Base-by-base conservation (phyloP, 73 alveolate genomes). In the Uronychia setigera region DNA sequence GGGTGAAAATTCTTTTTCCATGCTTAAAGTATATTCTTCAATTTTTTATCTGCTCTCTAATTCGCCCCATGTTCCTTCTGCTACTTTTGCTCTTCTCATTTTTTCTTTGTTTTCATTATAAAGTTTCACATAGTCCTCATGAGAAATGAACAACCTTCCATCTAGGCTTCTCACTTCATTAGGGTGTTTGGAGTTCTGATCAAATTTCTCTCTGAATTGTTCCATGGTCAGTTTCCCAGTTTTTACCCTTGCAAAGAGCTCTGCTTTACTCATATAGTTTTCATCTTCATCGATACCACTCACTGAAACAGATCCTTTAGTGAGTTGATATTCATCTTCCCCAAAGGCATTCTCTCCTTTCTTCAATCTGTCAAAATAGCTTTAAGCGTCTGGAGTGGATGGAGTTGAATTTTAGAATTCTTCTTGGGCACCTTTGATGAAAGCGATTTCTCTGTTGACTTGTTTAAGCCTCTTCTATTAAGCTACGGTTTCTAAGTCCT, bases 271-370 rank as follows among this genome's bases (percentile, higher is more conserved):
- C 32, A 78, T 32, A n/a, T 28, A 0, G 32, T 1, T 1, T n/a
- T 1, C 58, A 27, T n/a, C n/a, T n/a, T n/a, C n/a, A n/a, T n/a
- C n/a, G n/a, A n/a, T n/a, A n/a, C n/a, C n/a, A n/a, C n/a, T n/a
- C n/a, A n/a, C n/a, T n/a, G n/a, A n/a, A n/a, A n/a, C n/a, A n/a
- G n/a, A n/a, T n/a, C n/a, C n/a, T n/a, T n/a, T n/a, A n/a, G n/a
- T n/a, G n/a, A n/a, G n/a, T n/a, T n/a, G n/a, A n/a, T n/a, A n/a
- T n/a, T n/a, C 29, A 25, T 75, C 59, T 1, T 78, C 86, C 31
- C 77, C 80, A 33, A 85, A 85, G 79, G 91, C 86, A 59, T 76
- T 81, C 79, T 78, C 29, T 1, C 75, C 86, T 25, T 29, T 67
- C 25, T 60, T 34, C 33, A 27, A 9, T n/a, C 86, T 78, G 33